Base-by-base conservation (phyloP, 2,329 filamentous ascomycete species). In the Aspergillus pseudonomiae region DNA sequence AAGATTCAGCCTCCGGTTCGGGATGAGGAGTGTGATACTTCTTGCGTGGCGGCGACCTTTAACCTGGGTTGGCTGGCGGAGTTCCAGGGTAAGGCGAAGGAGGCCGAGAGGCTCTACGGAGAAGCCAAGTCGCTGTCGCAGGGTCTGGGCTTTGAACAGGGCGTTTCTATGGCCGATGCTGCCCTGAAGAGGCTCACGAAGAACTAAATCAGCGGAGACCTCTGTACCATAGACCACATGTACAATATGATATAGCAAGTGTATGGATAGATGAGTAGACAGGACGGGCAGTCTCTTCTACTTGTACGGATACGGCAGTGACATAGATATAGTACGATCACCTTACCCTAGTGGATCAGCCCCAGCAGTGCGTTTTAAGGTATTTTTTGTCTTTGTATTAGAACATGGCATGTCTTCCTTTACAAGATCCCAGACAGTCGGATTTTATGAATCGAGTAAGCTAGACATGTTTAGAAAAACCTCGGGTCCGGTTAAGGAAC, bases 31-130 rank as follows among this genome's bases (percentile, higher is more conserved):
- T 97, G 94, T 73, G 93, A 96, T 75, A 78, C 90, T 61, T 92
- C 90, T 1, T 97, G 94, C 73, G 91, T 90, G 2, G 91, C 90
- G 6, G 91, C 94, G 9, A 88, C 91, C n/a, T 91, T 92, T 77
- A 96, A 96, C 74, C 85, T 97, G 59, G 94, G 89, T 28, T 91
- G 96, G 71, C 89, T 97, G 69, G 90, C 91, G 0, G 88, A 91
- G 68, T 89, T 95, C 85, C 79, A 89, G 64, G 89, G 90, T 1
- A 85, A 91, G 70, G 72, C 83, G 1, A 80, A 81, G 4, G 84
- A 91, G 68, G 93, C 94, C 1, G 84, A 84, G 70, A 84, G 83
- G 69, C 86, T 86, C 73, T 97, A 91, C 73, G 80, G 84, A 60
- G 86, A 96, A 74, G 90, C 91, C 11, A 84, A 87, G 60, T 83